Conservation (phyloP, 305 asterid genomes). For the Fraxinus sp. region DNA sequence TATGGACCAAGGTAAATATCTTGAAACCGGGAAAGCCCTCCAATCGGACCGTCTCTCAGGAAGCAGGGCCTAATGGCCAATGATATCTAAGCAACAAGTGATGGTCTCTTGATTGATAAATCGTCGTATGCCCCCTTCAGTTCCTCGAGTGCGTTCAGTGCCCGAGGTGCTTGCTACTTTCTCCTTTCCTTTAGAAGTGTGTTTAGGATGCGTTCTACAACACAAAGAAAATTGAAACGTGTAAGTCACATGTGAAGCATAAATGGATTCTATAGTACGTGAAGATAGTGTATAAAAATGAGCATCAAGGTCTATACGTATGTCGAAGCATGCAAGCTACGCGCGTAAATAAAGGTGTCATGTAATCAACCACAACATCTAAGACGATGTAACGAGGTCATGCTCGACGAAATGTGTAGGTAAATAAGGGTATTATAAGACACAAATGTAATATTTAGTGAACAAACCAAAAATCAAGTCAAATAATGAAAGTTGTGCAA, state of each 20-base stretch:
- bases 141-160: background rate
- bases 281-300: background rate
- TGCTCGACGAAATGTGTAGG: background rate
- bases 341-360: background rate
- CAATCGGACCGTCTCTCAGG: background rate
- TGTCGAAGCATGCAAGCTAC: too few species aligned
- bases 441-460: background rate
- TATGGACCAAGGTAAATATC: background rate
- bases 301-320: too few species aligned
- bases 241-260: background rate
- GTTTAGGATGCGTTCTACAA: background rate
- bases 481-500: too few species aligned
- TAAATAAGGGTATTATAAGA: too few species aligned
- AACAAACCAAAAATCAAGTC: too few species aligned
- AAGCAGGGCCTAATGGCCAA: background rate
- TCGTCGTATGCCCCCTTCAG: background rate
- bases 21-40: background rate
- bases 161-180: background rate
- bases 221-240: background rate
- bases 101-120: background rate
- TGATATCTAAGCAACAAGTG: background rate
- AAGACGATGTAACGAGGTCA: background rate
- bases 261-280: background rate
- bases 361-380: background rate
- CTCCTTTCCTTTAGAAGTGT: background rate